phyloP scores from a whole-genome alignment of 1,139 yeast species.

The Blastobotrys ciferrii region DNA sequence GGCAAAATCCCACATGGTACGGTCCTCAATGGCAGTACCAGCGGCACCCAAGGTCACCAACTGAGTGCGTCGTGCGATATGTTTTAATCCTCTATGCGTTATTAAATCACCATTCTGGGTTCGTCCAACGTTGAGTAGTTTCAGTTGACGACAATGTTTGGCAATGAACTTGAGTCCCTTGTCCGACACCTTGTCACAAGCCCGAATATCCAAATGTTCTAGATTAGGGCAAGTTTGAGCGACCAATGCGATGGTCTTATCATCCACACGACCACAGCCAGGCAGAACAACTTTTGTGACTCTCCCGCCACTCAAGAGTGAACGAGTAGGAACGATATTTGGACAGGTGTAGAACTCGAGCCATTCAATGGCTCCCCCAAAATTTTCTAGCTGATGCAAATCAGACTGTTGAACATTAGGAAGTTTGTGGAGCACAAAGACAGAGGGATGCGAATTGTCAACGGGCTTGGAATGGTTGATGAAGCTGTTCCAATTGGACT shows the following conservation, averaged over 20 bases:
- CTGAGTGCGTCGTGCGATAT: constrained; percentile 52
- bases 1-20: constrained; percentile 78
- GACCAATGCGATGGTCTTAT: constrained; percentile 52
- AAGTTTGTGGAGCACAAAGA: constrained; percentile 53
- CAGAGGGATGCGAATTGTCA: constrained; percentile 33
- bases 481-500: constrained; percentile 48
- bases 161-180: constrained; percentile 69
- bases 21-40: constrained; percentile 79
- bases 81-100: constrained; percentile 66
- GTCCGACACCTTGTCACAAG: constrained; percentile 79
- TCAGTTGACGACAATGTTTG: constrained; percentile 53
- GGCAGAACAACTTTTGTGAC: constrained; percentile 66
- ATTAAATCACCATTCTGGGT: constrained; percentile 65
- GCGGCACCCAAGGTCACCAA: constrained; percentile 81
- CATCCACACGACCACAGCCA: constrained; percentile 64
- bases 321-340: constrained; percentile 54
- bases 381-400: constrained; percentile 40
- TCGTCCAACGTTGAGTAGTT: constrained; percentile 72
- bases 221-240: constrained; percentile 59
- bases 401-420: constrained; percentile 44
- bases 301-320: constrained; percentile 42
- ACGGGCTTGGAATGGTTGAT: constrained; percentile 20
- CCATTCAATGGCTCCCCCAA: constrained; percentile 56
- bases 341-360: constrained; percentile 87
- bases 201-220: constrained; percentile 70